Percentiles rank a stretch among this genome's conserved stretches.
Conservation (phyloP, 305 asterid species). For the Coffea humblotiana region DNA sequence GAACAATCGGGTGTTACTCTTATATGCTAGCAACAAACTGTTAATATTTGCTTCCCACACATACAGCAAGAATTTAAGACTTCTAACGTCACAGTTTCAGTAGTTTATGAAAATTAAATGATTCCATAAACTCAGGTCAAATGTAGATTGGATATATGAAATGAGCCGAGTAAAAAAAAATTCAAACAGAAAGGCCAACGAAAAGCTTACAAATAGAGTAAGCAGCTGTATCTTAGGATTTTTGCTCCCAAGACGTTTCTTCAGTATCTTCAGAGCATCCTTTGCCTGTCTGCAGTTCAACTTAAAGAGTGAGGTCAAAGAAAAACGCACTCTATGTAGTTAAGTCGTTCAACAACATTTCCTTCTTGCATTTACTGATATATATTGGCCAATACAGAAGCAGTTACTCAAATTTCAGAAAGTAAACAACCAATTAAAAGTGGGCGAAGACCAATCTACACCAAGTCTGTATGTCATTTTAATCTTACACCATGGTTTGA, state of each 20-base stretch:
- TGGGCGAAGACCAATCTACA: neutral
- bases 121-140: neutral
- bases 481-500: neutral
- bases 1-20: neutral
- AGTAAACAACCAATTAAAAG: neutral
- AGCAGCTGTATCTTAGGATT: slow-evolving; percentile 91
- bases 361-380: neutral
- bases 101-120: neutral
- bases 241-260: slow-evolving; percentile 80
- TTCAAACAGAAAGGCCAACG: slow-evolving; percentile 4
- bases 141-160: slow-evolving; percentile 1
- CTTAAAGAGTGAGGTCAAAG: slow-evolving; percentile 19
- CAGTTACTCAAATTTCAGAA: neutral
- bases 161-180: neutral
- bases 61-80: neutral
- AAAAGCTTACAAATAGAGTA: slow-evolving; percentile 72
- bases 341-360: neutral
- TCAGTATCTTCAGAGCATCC: slow-evolving; percentile 85
- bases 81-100: neutral
- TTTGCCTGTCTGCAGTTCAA: slow-evolving; percentile 78
- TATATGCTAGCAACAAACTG: neutral
- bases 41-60: neutral
- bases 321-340: slow-evolving; percentile 14
- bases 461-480: neutral
- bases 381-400: neutral